A percentile compares a stretch with the other conserved stretches of the same genome.
phyloP scores from a whole-genome alignment of 179 eudicot species.

The Carnegiea gigantea region DNA sequence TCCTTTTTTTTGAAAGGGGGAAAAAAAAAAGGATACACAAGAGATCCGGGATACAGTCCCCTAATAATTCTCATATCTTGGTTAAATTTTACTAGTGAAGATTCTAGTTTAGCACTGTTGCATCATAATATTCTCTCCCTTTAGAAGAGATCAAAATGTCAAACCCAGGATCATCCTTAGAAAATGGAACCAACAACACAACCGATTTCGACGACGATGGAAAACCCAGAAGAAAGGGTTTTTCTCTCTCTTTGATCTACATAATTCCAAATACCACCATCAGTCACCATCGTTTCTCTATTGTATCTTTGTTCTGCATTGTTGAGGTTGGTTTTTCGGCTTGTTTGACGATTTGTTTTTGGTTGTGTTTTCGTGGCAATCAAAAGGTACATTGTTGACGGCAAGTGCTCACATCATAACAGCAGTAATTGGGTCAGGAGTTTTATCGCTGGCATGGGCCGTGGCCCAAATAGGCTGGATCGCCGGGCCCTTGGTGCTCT shows the following conservation, averaged over 20 bases:
- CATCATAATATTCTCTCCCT: not conserved
- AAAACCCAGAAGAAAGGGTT: conserved; percentile 27
- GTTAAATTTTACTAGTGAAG: not conserved
- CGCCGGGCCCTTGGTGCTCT: conserved; percentile 40
- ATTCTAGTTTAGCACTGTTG: not conserved
- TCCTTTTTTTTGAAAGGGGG: not conserved
- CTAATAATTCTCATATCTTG: not conserved
- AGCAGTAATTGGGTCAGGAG: conserved; percentile 59
- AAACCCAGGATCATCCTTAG: not conserved
- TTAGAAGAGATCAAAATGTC: not conserved
- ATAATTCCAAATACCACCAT: too few species aligned
- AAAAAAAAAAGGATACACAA: too few species aligned
- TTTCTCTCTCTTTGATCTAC: not conserved
- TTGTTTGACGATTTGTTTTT: not conserved
- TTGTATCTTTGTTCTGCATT: not conserved
- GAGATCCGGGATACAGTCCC: not conserved
- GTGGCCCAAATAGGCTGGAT: conserved; percentile 62
- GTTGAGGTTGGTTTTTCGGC: not conserved
- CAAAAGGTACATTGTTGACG: conserved; percentile 32
- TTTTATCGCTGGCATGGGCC: conserved; percentile 58
- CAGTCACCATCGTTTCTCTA: too few species aligned
- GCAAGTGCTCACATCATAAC: conserved; percentile 58
- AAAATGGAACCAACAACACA: conserved; percentile 5
- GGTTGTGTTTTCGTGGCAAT: not conserved
- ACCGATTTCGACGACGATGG: conserved; percentile 35